Evolutionary conservation across 371 early-diverging fungal genomes (phyloP), one percentile per base, ranked within the genome.

Genomic region (Apophysomyces ossiformis): DNA sequence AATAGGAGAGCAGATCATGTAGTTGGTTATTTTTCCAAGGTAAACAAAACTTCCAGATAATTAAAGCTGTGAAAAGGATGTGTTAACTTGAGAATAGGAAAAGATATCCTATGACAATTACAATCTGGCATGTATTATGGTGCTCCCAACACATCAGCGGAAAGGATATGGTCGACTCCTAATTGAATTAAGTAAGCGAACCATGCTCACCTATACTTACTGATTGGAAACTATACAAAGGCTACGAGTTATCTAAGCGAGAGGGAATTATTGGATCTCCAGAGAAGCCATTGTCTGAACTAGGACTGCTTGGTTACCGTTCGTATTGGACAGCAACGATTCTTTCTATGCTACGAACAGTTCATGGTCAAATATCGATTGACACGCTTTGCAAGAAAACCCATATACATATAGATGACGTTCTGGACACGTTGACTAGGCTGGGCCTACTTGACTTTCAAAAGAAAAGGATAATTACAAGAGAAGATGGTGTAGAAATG

Each of bases 181-280:
- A 38, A 96, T 96, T 44, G 95, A 96, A 78, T 86, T 96, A 65
- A 92, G 92, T 84, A 81, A 78, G 87, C 67, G 7, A 6, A 47
- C 6, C 21, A 21, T 18, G n/a, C 18, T 1, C 43, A 1, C 32
- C 37, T 38, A 41, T 36, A 60, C 37, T 39, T 56, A 56, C 16
- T 54, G n/a, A 36, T 26, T 11, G 38, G 13, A 36, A 37, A 46
- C 32, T 26, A 26, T 26, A 16, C 16, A 57, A 69, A 90, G 90
- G 89, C 68, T 99, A 99, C 73, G 89, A 95, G 67, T 74, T 99
- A 64, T 92, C 95, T 36, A 95, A 92, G 75, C 85, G 83, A 54
- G 96, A 98, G 63, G 87, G 88, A n/a, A 89, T 90, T 50, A 87
- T 92, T 15, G 96, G 97, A 38, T 93, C 95, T 0, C 95, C 95